Evolutionary conservation across 31 red algal species (phyloP), one percentile per base, ranked within the genome.

Genomic region (Asparagopsis taxiformis): DNA sequence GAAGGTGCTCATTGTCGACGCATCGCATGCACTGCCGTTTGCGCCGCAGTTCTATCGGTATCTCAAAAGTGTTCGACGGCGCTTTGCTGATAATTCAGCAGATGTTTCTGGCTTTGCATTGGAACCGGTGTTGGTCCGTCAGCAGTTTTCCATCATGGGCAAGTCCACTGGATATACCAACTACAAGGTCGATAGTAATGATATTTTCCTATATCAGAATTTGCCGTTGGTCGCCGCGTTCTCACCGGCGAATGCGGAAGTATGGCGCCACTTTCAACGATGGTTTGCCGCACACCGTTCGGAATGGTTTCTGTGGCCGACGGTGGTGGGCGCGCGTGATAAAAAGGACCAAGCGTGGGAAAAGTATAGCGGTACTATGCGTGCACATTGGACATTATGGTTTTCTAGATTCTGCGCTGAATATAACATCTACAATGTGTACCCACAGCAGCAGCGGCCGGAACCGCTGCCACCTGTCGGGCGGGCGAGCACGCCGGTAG

Each of bases 231-330:
- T 79, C 26, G 55, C 75, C 3, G 65, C 51, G 33, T 74, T 65
- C 22, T 48, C 67, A 20, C 75, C 86, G 23, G 69, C 68, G 0
- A 46, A 49, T 19, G 61, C 68, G 9, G 57, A 79, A 0, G 86
- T 80, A 1, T 90, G 86, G 86, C 59, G 61, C 19, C 37, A 55
- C n/a, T 90, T 90, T 60, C 66, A 65, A 29, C 39, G 41, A 3
- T 90, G 86, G 86, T 80, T 90, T 51, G 32, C 38, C 30, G 86
- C 86, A 4, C 86, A 74, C 53, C 64, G 86, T 17, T 44, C 68
- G 36, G 86, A 90, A 55, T 90, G 86, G 86, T 90, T 80, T 73
- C 51, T 80, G 34, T 90, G 86, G 86, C 86, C 86, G 6, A 64
- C 46, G 28, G 70, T 90, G 10, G 68, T 66, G 24, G 65, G 53